Evolutionary conservation across 768 basidiomycete species (phyloP).

Genomic region (Chiua virens): DNA sequence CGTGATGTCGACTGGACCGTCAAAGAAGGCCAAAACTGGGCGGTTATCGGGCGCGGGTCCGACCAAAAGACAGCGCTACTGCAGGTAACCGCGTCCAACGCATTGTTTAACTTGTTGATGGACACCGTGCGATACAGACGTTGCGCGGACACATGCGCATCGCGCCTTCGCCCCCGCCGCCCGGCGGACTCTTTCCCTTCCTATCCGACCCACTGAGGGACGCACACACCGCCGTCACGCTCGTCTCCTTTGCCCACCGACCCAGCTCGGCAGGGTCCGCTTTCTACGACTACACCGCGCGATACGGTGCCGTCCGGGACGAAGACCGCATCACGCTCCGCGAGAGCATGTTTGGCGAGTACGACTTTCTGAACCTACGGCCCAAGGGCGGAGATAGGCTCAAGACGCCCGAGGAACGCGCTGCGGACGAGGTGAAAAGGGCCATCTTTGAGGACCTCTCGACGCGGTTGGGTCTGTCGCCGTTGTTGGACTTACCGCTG

Average conservation of each 20-base stretch:
- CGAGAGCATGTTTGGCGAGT: constrained; percentile 64
- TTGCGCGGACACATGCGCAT: constrained; percentile 73
- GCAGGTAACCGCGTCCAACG: constrained; percentile 45
- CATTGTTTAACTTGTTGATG: background rate
- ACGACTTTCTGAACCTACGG: constrained; percentile 35
- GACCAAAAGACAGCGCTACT: constrained; percentile 63
- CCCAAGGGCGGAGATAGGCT: constrained; percentile 17
- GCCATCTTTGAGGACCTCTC: constrained; percentile 54
- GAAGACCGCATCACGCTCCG: constrained; percentile 78
- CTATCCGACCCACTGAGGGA: constrained; percentile 46
- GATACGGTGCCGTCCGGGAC: constrained; percentile 86
- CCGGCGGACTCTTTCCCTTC: constrained; percentile 78
- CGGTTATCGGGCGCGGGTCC: constrained; percentile 64
- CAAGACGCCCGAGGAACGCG: constrained; percentile 25
- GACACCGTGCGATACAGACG: constrained; percentile 39
- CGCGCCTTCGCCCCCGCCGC: constrained; percentile 56
- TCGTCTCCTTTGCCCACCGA: constrained; percentile 71
- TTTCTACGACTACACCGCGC: constrained; percentile 91
- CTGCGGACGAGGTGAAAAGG: constrained; percentile 27
- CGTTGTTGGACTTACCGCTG: constrained; percentile 78
- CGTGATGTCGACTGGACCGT: constrained; percentile 59
- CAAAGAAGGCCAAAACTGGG: constrained; percentile 68
- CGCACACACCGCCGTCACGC: constrained; percentile 47
- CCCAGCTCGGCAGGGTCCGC: constrained; percentile 57
- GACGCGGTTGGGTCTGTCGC: constrained; percentile 52